Conservation (phyloP, 371 early-diverging fungal species). For the Blyttiomyces sp. region DNA sequence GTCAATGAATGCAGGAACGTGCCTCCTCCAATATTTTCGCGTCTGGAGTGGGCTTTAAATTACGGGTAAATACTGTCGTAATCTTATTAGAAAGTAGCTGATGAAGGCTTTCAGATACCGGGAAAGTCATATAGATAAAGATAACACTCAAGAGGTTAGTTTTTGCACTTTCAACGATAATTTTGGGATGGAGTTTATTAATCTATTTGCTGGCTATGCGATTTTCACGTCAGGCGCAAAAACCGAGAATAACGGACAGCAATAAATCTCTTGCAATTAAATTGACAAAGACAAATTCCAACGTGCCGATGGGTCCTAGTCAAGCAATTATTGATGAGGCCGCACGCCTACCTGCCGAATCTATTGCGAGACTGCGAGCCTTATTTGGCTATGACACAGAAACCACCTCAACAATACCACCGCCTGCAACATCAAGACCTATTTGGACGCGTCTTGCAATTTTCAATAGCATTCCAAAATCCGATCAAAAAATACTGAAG, state of each 20-base stretch:
- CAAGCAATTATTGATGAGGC: background rate
- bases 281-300: background rate
- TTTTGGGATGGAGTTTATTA: too few species aligned
- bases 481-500: constrained; percentile 29
- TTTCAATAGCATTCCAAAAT: constrained; percentile 20
- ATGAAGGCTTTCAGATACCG: too few species aligned
- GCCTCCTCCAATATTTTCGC: constrained; percentile 58
- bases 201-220: too few species aligned
- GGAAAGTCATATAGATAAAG: too few species aligned
- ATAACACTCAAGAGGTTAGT: too few species aligned
- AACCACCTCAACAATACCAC: too few species aligned
- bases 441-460: constrained; percentile 55
- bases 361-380: background rate
- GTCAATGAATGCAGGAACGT: constrained; percentile 31
- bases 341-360: background rate
- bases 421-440: constrained; percentile 37
- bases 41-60: constrained; percentile 41
- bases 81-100: too few species aligned
- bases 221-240: too few species aligned
- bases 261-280: too few species aligned
- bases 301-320: background rate
- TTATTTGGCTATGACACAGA: background rate
- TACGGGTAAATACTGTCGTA: constrained; percentile 60
- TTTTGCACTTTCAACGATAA: too few species aligned
- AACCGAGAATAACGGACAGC: too few species aligned